Evolutionary conservation across 2,329 filamentous ascomycete genomes (phyloP).

Genomic region (Blumeria hordei): DNA sequence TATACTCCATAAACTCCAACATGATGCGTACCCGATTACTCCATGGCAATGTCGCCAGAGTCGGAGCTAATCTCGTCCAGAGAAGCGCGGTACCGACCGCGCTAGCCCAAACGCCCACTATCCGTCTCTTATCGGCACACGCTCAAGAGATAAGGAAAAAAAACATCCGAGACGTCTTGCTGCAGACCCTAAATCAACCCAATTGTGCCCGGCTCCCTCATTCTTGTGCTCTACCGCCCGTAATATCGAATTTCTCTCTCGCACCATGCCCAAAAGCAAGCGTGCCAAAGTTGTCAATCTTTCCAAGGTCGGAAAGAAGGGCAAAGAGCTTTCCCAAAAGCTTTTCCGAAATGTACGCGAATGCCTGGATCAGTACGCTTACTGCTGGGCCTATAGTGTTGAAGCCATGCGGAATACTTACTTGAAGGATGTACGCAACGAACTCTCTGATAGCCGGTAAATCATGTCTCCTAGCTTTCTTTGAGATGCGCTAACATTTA

Average conservation of each 20-base stretch:
- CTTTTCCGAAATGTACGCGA: conserved; percentile 78
- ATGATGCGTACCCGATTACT: conserved; percentile 21
- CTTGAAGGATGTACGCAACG: conserved; percentile 68
- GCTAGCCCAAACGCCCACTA: conserved; percentile 1
- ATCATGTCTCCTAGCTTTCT: conserved; percentile 9
- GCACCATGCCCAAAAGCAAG: conserved; percentile 81
- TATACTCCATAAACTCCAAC: conserved; percentile 95
- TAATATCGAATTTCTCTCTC: no score
- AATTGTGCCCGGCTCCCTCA: not conserved
- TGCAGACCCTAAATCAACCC: no score
- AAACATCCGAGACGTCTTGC: no score
- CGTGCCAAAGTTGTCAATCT: conserved; percentile 73
- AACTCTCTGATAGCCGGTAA: conserved; percentile 66
- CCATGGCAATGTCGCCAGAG: no score
- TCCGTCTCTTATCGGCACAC: not conserved
- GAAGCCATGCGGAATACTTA: conserved; percentile 98
- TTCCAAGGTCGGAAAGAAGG: conserved; percentile 80
- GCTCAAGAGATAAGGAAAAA: no score
- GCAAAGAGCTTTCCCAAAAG: conserved; percentile 64
- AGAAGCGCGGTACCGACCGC: not conserved
- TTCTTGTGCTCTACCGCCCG: no score
- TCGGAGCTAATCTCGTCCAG: no score
- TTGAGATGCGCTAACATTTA: not conserved
- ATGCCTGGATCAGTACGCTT: conserved; percentile 60
- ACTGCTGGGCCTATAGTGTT: conserved; percentile 81